A percentile compares a stretch with the other conserved stretches of the same genome.
Conservation (phyloP, 805 yeast species). For the Ogataea naganishii region DNA sequence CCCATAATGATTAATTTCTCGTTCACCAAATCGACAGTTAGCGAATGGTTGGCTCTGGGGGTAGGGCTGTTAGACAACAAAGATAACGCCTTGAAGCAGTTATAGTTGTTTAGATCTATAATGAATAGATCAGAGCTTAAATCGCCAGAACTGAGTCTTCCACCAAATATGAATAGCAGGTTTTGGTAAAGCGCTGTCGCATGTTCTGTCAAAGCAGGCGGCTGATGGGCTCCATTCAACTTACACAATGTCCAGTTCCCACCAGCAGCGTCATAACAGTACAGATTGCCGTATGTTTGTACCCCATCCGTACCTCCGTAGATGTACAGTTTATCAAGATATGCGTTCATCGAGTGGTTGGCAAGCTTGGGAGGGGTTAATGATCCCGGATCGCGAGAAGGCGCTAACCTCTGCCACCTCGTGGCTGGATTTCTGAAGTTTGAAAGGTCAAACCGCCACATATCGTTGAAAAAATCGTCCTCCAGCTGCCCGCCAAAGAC, state of each 20-base stretch:
- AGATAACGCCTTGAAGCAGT: slow-evolving; percentile 52
- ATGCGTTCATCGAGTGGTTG: slow-evolving; percentile 82
- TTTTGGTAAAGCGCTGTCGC: slow-evolving; percentile 75
- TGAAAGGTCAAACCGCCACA: slow-evolving; percentile 80
- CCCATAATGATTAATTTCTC: slow-evolving; percentile 82
- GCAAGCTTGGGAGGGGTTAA: slow-evolving; percentile 71
- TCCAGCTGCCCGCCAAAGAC: slow-evolving; percentile 92
- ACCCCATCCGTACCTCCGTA: slow-evolving; percentile 84
- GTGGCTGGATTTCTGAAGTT: slow-evolving; percentile 78
- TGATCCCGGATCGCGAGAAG: slow-evolving; percentile 28
- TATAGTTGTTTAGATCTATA: slow-evolving; percentile 62
- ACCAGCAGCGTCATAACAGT: slow-evolving; percentile 64
- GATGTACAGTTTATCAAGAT: slow-evolving; percentile 68
- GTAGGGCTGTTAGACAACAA: slow-evolving; percentile 52
- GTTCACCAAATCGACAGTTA: slow-evolving; percentile 59
- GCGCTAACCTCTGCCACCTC: slow-evolving; percentile 69
- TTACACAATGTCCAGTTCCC: slow-evolving; percentile 65
- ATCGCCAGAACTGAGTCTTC: slow-evolving; percentile 67
- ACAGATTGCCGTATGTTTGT: slow-evolving; percentile 63
- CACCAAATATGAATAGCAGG: slow-evolving; percentile 80
- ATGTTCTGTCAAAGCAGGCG: slow-evolving; percentile 89
- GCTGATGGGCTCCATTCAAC: slow-evolving; percentile 54
- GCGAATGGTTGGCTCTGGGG: slow-evolving; percentile 85
- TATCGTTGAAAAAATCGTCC: slow-evolving; percentile 73
- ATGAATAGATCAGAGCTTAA: slow-evolving; percentile 60